Evolutionary conservation across 768 basidiomycete species (phyloP), one percentile per base, ranked within the genome.

Genomic region (Tulasnella sp.): DNA sequence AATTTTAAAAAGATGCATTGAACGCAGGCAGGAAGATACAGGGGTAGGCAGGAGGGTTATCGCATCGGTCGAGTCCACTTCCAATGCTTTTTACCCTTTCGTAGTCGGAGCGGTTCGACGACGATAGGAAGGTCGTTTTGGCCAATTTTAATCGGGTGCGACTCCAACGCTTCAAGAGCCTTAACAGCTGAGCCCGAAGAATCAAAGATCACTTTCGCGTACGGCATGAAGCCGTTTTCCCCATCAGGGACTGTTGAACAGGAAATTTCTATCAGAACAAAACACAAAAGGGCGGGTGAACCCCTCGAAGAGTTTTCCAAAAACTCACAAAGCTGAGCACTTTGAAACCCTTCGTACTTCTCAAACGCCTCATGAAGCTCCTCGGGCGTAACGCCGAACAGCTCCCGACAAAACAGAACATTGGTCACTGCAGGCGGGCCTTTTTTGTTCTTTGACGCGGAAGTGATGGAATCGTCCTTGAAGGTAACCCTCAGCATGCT

Each of bases 171-270:
- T 36, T 75, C 52, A 9, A 75, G 52, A n/a, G 27, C 75, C 1
- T 42, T 56, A 14, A 27, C 27, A 34, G 75, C 75, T 10, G 75
- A 44, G 1, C n/a, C 27, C 19, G 75, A 34, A 31, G 75, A 42
- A 42, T 75, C 75, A 36, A 75, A 75, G 12, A 31, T 46, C 9
- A 75, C 44, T 27, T 52, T 75, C 31, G 27, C 75, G 31, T 75
- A 75, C 24, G 75, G 75, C 75, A 75, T 75, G 44, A 24, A 75
- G 27, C 75, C 46, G 19, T 42, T 46, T 48, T 44, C n/a, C 21
- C 40, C 75, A 56, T 75, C 75, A 0, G 75, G 75, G 46, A 52
- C 75, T 75, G 27, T 12, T 6, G 62, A 68, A 36, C 24, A 18
- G 4, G 10, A 68, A 34, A 34, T 52, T 74, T n/a, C 14, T 42